phyloP scores from a whole-genome alignment of 352 stramenopile genomes.

The Globisporangium cederbergense region DNA sequence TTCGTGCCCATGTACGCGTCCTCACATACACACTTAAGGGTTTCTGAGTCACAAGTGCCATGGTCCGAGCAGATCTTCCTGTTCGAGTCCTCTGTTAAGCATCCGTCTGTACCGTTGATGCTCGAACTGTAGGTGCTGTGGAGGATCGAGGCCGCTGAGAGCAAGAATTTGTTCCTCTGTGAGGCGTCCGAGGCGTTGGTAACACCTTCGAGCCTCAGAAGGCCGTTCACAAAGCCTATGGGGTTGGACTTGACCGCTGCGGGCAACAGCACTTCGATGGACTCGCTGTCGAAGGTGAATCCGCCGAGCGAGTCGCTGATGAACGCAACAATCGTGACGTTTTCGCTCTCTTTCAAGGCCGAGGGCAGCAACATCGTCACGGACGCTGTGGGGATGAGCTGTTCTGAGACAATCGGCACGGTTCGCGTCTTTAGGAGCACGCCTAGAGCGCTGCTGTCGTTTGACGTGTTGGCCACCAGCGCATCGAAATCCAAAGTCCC shows the following conservation, averaged over 20 bases:
- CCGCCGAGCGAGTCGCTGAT: constrained; percentile 46
- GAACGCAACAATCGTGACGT: constrained; percentile 53
- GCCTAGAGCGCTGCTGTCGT: constrained; percentile 19
- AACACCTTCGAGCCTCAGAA: constrained; percentile 24
- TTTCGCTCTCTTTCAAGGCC: constrained; percentile 23
- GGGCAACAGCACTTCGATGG: constrained; percentile 39
- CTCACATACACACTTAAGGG: constrained; percentile 28
- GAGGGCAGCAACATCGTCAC: constrained; percentile 45
- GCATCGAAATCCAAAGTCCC: constrained; percentile 25
- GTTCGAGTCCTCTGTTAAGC: neutral
- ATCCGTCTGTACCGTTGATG: neutral
- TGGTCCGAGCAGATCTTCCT: constrained; percentile 26
- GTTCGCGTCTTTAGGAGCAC: constrained; percentile 28
- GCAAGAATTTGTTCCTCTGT: constrained; percentile 28
- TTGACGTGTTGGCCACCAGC: constrained; percentile 15
- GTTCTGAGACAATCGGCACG: constrained; percentile 35
- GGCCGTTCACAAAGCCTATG: constrained; percentile 29
- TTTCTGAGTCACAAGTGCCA: constrained; percentile 29
- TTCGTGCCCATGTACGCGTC: constrained; percentile 37
- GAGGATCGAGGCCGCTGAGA: constrained; percentile 48
- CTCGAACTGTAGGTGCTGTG: constrained; percentile 27
- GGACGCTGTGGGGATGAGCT: constrained; percentile 28
- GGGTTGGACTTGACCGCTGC: constrained; percentile 30
- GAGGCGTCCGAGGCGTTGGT: constrained; percentile 17
- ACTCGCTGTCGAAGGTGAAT: constrained; percentile 30